These are phyloP conservation scores for Phyllosticta citriasiana DNA, from an alignment of 2,329 filamentous ascomycete species.

Conservation along the genomic window DNA sequence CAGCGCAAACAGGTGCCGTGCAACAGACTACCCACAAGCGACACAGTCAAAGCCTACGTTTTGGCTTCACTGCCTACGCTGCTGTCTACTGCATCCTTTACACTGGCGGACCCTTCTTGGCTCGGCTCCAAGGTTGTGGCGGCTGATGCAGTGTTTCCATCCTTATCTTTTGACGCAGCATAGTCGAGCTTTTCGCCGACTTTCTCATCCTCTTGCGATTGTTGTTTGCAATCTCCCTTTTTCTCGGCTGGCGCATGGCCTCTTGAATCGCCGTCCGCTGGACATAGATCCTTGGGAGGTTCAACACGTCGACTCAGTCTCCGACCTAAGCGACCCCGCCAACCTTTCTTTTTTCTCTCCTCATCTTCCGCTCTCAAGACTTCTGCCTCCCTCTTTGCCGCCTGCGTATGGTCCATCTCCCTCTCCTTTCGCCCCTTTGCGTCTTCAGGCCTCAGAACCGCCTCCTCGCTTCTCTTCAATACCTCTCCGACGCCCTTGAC, in stretches of 20 bases:
- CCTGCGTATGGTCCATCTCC: slow-evolving; percentile 47
- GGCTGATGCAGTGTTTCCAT: background rate
- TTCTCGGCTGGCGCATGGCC: background rate
- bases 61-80: background rate
- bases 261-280: background rate
- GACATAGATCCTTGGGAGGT: background rate
- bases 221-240: background rate
- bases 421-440: slow-evolving; percentile 36
- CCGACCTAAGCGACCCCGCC: background rate
- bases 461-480: slow-evolving; percentile 45
- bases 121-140: background rate
- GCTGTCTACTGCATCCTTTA: background rate
- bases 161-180: background rate
- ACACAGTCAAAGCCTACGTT: background rate
- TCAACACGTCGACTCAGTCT: background rate
- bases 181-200: background rate
- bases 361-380: slow-evolving; percentile 21
- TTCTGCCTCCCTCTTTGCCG: slow-evolving; percentile 52
- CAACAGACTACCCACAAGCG: background rate
- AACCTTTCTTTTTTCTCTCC: background rate
- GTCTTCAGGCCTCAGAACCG: slow-evolving; percentile 52
- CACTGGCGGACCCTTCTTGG: background rate
- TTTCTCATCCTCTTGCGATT: background rate
- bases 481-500: slow-evolving; percentile 47
- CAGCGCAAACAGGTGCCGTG: too few species aligned